Conservation (phyloP, 441 rosid genomes). For the Francoa sonchifolia region DNA sequence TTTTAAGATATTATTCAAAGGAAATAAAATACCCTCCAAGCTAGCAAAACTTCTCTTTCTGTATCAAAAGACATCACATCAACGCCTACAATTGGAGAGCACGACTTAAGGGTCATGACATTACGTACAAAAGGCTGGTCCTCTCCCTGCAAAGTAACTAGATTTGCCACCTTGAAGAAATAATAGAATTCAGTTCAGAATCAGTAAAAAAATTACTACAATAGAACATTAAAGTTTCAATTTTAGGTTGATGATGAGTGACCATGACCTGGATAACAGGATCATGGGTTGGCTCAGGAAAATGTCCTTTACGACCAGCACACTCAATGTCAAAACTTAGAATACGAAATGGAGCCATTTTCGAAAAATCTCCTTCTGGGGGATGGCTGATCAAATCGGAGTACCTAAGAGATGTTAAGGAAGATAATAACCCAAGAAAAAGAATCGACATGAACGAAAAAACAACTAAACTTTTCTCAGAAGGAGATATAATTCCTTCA, state of each 20-base stretch:
- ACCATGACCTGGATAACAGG: conserved; percentile 91
- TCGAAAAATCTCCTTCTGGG: conserved; percentile 85
- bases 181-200: conserved; percentile 12
- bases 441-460: conserved; percentile 1
- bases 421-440: conserved; percentile 11
- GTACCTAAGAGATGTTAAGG: conserved; percentile 43
- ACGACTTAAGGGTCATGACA: conserved; percentile 91
- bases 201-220: conserved; percentile 6
- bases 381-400: conserved; percentile 77
- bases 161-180: conserved; percentile 74
- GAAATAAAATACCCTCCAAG: conserved; percentile 76
- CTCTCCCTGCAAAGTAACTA: conserved; percentile 91
- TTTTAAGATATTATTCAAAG: not conserved
- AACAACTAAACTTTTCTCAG: conserved; percentile 10
- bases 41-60: conserved; percentile 79
- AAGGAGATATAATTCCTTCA: conserved; percentile 4
- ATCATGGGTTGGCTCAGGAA: conserved; percentile 96
- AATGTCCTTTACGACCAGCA: conserved; percentile 98
- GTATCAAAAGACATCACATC: conserved; percentile 87
- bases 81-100: conserved; percentile 85
- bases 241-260: conserved; percentile 6
- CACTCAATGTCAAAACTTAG: conserved; percentile 98
- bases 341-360: conserved; percentile 98
- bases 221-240: too few species aligned
- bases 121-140: conserved; percentile 76